Evolutionary conservation across 179 eudicot species (phyloP).

Genomic region (Silene vulgaris): DNA sequence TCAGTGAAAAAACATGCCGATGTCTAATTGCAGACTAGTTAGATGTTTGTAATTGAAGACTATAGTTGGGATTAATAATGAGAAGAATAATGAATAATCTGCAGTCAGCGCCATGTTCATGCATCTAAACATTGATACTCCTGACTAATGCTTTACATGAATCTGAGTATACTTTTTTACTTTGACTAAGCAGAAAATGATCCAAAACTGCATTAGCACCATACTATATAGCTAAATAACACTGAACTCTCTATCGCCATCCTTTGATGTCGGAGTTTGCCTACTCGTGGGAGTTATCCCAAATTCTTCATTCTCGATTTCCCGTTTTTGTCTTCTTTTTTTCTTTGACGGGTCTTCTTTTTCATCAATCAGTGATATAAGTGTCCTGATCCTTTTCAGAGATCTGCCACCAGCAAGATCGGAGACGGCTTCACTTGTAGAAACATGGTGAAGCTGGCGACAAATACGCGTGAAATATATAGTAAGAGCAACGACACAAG

Average conservation of each 20-base stretch:
- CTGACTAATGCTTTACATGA: conserved; percentile 18
- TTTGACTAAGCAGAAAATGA: neutral
- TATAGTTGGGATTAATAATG: neutral
- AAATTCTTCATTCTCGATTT: conserved; percentile 38
- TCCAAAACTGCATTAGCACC: neutral
- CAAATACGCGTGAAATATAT: conserved; percentile 34
- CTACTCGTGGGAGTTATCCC: conserved; percentile 29
- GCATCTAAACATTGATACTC: neutral
- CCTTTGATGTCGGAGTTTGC: conserved; percentile 23
- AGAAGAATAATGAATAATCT: neutral
- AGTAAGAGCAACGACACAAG: conserved; percentile 34
- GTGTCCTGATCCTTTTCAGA: conserved; percentile 43
- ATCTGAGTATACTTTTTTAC: conserved; percentile 1
- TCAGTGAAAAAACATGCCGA: neutral
- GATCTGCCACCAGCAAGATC: conserved; percentile 37
- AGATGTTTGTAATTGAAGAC: neutral
- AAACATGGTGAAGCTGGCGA: conserved; percentile 24
- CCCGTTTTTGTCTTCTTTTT: conserved; percentile 43
- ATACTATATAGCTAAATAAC: conserved; percentile 1
- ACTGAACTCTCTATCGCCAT: conserved; percentile 20
- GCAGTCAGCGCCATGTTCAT: neutral
- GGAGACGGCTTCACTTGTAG: conserved; percentile 20
- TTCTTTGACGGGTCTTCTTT: conserved; percentile 44
- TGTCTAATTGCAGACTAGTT: too few relatives aligned
- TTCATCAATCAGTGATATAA: conserved; percentile 69